Evolutionary conservation across 2,329 filamentous ascomycete species (phyloP), one percentile per base, ranked within the genome.

Genomic region (Apiospora rasikravindrae): DNA sequence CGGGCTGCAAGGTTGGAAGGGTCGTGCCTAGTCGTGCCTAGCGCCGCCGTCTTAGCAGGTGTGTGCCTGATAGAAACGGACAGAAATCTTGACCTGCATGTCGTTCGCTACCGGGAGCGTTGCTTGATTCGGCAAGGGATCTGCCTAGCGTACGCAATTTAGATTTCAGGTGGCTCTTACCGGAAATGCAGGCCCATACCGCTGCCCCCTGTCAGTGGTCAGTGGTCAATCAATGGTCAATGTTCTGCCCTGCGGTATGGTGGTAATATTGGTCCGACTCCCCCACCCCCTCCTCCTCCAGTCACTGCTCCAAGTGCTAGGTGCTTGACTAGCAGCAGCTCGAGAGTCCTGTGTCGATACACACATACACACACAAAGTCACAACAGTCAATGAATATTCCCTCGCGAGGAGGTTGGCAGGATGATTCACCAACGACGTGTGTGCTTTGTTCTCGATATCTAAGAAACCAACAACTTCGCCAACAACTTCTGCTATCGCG

Each of bases 91-190:
- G 64, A 44, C 37, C 37, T 42, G 64, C 64, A 45, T 42, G 37
- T 26, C 64, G 42, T 42, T 67, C 64, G 11, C 33, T 67, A 22
- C 37, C 37, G 64, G n/a, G 64, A 45, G 64, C 64, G 37, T 67
- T 45, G 22, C 66, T 68, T 24, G 26, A 69, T 44, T 53, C 24
- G 47, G 68, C 47, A 69, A 44, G 44, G 44, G 68, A 69, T 69
- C 45, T 42, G 68, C 24, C 68, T 69, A 57, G 68, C 68, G 68
- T 47, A 22, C 68, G 47, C 68, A 40, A 51, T 51, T 53, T 57
- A 69, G 68, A 51, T 69, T 69, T 69, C 68, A 69, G 68, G 68
- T 69, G 68, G 45, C 68, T 47, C 45, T 42, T 24, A 22, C 47
- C 68, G 40, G 40, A 44, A 68, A 44, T 45, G 33, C 66, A 45